Conservation (phyloP, 78 protist species). For the Tieghemostelium lacteum region DNA sequence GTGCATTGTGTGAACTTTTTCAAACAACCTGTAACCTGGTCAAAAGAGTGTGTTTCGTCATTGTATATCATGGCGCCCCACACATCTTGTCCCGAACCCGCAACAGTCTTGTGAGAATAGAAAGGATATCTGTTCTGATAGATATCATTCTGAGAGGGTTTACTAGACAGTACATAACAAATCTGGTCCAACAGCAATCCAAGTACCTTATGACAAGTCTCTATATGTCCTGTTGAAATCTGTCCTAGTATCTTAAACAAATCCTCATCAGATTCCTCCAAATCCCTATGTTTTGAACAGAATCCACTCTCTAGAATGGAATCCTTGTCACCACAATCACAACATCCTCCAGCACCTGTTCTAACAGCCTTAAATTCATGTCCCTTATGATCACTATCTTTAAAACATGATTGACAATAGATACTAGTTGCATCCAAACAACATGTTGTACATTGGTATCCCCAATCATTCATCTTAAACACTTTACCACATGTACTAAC, state of each 20-base stretch:
- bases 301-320: conserved; percentile 18
- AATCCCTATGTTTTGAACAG: conserved; percentile 20
- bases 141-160: neutral
- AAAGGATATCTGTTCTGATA: neutral
- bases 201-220: neutral
- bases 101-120: neutral
- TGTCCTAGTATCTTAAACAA: neutral
- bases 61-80: conserved; percentile 16
- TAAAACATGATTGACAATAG: conserved; percentile 15
- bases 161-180: neutral
- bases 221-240: neutral
- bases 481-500: conserved; percentile 25
- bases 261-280: conserved; percentile 4
- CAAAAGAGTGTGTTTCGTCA: conserved; percentile 13
- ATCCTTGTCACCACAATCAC: conserved; percentile 34
- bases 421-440: conserved; percentile 29
- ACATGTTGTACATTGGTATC: conserved; percentile 16
- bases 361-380: neutral
- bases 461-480: conserved; percentile 16
- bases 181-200: conserved; percentile 1
- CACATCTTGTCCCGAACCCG: neutral
- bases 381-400: conserved; percentile 27
- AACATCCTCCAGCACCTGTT: conserved; percentile 1
- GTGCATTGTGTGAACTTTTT: neutral
- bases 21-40: neutral